Conservation (phyloP, 2,329 filamentous ascomycete genomes). For the Akanthomyces uredinophilus region DNA sequence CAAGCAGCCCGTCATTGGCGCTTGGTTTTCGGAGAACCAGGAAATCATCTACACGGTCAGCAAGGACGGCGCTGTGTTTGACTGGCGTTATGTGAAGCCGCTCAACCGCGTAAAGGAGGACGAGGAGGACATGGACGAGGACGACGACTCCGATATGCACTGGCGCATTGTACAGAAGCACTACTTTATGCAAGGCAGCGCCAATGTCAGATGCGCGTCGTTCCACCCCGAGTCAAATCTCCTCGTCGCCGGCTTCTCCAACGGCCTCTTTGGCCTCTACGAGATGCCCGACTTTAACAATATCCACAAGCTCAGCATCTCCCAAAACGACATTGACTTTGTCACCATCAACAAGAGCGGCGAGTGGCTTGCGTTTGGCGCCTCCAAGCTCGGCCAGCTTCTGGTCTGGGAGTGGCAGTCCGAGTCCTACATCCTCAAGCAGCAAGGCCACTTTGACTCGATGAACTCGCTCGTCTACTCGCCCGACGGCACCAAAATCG, state of each 20-base stretch:
- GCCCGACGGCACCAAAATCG: constrained; percentile 85
- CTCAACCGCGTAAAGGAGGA: constrained; percentile 51
- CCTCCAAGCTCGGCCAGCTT: constrained; percentile 91
- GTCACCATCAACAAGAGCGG: constrained; percentile 91
- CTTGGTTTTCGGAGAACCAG: constrained; percentile 94
- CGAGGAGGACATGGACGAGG: constrained; percentile 55
- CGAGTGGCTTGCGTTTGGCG: constrained; percentile 96
- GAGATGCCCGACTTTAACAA: constrained; percentile 94
- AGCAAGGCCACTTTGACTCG: constrained; percentile 93
- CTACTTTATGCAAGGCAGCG: constrained; percentile 89
- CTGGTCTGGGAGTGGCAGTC: constrained; percentile 99
- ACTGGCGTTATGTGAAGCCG: constrained; percentile 77
- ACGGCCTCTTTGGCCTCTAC: constrained; percentile 88
- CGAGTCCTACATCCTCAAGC: constrained; percentile 96
- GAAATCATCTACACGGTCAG: constrained; percentile 95
- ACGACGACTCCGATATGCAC: constrained; percentile 61
- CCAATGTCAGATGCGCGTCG: constrained; percentile 81
- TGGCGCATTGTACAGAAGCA: constrained; percentile 91
- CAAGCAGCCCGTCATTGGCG: constrained; percentile 82
- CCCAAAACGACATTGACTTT: constrained; percentile 92
- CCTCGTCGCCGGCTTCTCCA: constrained; percentile 95
- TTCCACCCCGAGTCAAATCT: constrained; percentile 84
- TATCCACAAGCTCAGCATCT: constrained; percentile 90
- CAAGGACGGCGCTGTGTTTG: constrained; percentile 93
- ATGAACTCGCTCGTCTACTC: constrained; percentile 93